Percentiles rank a stretch among this genome's conserved stretches.
Evolutionary conservation across 2,329 filamentous ascomycete genomes (phyloP).

Genomic region (Nectriaceae sp.): DNA sequence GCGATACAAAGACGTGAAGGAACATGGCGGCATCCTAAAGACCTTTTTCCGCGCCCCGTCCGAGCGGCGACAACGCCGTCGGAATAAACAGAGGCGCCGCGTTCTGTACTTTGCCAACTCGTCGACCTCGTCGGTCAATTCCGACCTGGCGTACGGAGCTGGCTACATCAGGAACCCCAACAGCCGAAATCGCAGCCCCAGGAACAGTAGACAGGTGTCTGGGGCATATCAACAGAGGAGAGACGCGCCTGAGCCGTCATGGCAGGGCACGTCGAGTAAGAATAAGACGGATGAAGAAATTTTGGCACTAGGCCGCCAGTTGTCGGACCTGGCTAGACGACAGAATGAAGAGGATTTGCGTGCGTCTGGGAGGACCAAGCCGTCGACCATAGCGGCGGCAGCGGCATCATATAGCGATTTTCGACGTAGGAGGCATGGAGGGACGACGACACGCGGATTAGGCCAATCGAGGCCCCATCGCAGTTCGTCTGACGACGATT

Average conservation of each 20-base stretch:
- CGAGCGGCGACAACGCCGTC: conserved; percentile 47
- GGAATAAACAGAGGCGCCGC: conserved; percentile 49
- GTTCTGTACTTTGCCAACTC: conserved; percentile 63
- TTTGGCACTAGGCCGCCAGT: conserved; percentile 54
- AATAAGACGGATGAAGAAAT: conserved; percentile 60
- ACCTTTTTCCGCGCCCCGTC: conserved; percentile 66
- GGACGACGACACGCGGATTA: conserved; percentile 36
- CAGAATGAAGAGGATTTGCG: conserved; percentile 54
- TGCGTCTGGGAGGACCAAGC: conserved; percentile 34
- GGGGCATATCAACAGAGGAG: conserved; percentile 18
- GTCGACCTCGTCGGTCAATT: conserved; percentile 68
- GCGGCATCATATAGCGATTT: conserved; percentile 45
- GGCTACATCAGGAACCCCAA: conserved; percentile 53
- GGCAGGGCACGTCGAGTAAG: conserved; percentile 21
- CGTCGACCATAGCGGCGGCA: conserved; percentile 20
- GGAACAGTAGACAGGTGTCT: conserved; percentile 17
- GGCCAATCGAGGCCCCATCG: conserved; percentile 43
- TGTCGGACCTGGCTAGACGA: conserved; percentile 53
- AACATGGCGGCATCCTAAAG: conserved; percentile 56
- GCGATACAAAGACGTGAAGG: conserved; percentile 46
- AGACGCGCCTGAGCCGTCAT: conserved; percentile 14
- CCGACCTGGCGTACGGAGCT: conserved; percentile 67
- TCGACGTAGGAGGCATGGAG: conserved; percentile 38
- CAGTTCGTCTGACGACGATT: conserved; percentile 46
- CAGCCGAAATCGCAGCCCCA: conserved; percentile 30